Conservation (phyloP, 1,284 basidiomycete genomes). For the Puccinia horiana region DNA sequence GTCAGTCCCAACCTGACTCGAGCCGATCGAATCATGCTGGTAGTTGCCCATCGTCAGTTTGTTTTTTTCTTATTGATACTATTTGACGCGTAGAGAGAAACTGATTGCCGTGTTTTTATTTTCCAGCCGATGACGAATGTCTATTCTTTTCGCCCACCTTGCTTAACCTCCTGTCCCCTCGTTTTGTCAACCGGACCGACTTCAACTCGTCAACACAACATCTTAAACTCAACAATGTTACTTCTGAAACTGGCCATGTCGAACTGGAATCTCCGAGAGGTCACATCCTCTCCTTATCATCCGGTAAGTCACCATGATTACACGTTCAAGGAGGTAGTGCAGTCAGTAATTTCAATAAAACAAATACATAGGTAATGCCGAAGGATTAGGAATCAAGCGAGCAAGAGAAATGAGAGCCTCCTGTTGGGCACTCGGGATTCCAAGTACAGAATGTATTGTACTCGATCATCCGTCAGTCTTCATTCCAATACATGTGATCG, state of each 20-base stretch:
- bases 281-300: constrained; percentile 45
- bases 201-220: background rate
- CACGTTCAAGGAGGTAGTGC: background rate
- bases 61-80: background rate
- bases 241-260: background rate
- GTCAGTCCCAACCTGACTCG: constrained; percentile 36
- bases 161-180: constrained; percentile 33
- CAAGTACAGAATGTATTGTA: constrained; percentile 32
- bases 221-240: background rate
- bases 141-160: constrained; percentile 48
- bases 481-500: background rate
- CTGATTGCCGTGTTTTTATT: background rate
- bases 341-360: too few relatives aligned
- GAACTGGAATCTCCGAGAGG: constrained; percentile 10
- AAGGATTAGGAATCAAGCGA: constrained; percentile 40
- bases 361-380: constrained; percentile 28
- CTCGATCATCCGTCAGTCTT: constrained; percentile 45
- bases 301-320: constrained; percentile 14
- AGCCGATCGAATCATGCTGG: constrained; percentile 24
- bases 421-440: constrained; percentile 37
- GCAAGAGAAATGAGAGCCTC: constrained; percentile 44
- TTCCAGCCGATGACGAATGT: constrained; percentile 47
- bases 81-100: too few relatives aligned
- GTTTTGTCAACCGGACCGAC: constrained; percentile 11
- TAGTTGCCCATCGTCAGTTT: constrained; percentile 46